Conservation (phyloP, 805 yeast species). For the Saccharomyces eubayanus region DNA sequence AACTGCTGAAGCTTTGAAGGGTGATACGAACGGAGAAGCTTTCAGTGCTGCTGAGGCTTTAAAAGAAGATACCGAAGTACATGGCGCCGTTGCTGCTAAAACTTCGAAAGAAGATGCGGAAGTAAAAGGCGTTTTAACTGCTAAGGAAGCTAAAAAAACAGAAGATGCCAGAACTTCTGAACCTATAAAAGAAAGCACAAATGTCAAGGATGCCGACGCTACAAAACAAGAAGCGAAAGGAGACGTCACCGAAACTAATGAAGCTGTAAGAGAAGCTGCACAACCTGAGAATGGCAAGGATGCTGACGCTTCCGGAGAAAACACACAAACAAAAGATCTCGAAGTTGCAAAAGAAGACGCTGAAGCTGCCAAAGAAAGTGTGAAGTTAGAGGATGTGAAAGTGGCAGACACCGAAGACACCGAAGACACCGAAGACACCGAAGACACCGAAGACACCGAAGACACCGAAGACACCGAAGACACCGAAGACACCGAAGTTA, state of each 20-base stretch:
- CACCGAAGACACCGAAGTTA: no score
- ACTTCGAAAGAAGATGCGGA: background rate
- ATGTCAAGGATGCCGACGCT: background rate
- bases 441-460: no score
- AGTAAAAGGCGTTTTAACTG: background rate
- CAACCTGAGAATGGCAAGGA: background rate
- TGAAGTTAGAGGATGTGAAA: background rate
- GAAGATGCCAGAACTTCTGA: background rate
- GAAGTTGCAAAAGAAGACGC: conserved; percentile 4
- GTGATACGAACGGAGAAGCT: background rate
- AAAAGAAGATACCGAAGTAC: background rate
- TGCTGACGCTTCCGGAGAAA: conserved; percentile 5
- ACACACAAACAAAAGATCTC: background rate
- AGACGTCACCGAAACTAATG: background rate
- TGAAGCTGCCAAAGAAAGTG: conserved; percentile 1
- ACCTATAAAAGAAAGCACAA: background rate
- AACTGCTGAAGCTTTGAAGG: background rate
- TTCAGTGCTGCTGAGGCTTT: background rate
- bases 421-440: no score
- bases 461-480: no score
- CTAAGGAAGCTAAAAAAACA: background rate
- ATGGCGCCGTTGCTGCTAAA: background rate
- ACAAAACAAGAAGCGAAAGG: background rate
- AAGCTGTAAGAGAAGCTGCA: background rate
- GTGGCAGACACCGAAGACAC: background rate